Conservation (phyloP, 495 filamentous ascomycete species). For the Penicillium ucsense region DNA sequence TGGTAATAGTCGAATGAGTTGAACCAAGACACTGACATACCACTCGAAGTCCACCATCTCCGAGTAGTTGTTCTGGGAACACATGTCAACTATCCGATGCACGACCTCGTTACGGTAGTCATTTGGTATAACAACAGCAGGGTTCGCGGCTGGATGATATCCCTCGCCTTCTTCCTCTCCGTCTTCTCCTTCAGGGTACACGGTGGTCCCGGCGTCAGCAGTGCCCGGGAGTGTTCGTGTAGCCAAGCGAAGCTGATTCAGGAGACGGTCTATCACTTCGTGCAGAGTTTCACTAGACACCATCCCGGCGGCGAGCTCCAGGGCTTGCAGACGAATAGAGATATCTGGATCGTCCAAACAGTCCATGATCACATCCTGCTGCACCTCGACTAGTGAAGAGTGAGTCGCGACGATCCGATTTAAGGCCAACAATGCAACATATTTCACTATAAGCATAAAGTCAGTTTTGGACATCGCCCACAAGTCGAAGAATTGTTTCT, state of each 20-base stretch:
- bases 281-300: conserved; percentile 75
- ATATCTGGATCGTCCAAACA: conserved; percentile 95
- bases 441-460: conserved; percentile 58
- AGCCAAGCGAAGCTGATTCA: conserved; percentile 63
- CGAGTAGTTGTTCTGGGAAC: conserved; percentile 79
- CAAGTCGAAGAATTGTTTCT: conserved; percentile 15
- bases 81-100: conserved; percentile 74
- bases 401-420: conserved; percentile 87
- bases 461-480: background rate
- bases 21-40: conserved; percentile 81
- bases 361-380: conserved; percentile 90
- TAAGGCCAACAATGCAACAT: conserved; percentile 90
- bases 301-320: conserved; percentile 87
- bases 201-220: background rate
- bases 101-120: conserved; percentile 78
- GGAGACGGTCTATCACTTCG: conserved; percentile 73
- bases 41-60: conserved; percentile 88
- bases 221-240: conserved; percentile 25
- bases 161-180: background rate
- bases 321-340: conserved; percentile 86
- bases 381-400: conserved; percentile 73
- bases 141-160: conserved; percentile 3
- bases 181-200: background rate
- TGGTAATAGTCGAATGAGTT: conserved; percentile 64
- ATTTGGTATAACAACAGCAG: conserved; percentile 48